These are phyloP conservation scores for Zanthoxylum bungeanum DNA, from an alignment of 345 rosid species.

Conservation along the genomic window DNA sequence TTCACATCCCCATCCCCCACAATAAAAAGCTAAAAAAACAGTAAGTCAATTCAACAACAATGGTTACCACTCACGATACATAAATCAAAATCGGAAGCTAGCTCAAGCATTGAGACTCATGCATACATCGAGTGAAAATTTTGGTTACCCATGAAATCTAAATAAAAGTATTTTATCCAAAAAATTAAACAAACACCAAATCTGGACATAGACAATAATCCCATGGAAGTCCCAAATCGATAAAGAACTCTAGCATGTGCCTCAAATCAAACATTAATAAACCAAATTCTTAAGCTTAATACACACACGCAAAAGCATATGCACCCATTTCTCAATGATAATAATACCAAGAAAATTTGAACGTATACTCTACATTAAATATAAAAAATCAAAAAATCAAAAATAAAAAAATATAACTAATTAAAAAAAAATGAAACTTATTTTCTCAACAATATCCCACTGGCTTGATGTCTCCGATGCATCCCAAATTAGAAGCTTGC, in stretches of 20 bases:
- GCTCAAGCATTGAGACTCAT: background rate
- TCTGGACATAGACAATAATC: background rate
- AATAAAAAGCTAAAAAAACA: background rate
- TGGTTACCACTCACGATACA: background rate
- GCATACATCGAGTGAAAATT: background rate
- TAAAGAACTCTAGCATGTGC: background rate
- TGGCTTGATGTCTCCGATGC: background rate
- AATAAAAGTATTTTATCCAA: background rate
- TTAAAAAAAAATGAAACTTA: background rate
- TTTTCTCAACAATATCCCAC: background rate
- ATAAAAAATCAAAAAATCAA: too few species aligned
- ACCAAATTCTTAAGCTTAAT: background rate
- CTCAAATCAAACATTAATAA: background rate
- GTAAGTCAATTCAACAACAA: background rate
- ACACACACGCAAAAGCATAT: background rate
- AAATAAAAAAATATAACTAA: background rate
- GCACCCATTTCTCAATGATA: background rate
- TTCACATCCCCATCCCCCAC: background rate
- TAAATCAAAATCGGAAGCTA: background rate
- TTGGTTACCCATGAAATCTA: background rate
- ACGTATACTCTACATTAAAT: background rate
- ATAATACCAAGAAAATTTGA: background rate
- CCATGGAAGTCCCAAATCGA: background rate
- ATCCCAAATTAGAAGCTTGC: background rate
- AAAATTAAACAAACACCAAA: background rate